phyloP scores from a whole-genome alignment of 2,329 filamentous ascomycete genomes.

The Trichophyton rubrum region DNA sequence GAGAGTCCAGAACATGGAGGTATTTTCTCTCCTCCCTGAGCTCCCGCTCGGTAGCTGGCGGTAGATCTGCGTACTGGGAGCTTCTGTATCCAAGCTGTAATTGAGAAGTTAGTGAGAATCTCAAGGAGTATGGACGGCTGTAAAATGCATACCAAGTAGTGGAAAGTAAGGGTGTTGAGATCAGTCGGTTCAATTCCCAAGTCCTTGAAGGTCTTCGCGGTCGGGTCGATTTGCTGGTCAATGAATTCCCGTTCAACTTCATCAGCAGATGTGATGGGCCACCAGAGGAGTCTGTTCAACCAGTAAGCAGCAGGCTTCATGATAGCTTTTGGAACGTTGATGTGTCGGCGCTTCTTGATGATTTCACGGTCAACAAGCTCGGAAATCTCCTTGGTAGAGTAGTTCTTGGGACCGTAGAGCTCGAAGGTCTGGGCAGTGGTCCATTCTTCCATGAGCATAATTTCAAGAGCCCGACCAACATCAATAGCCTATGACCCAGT shows the following conservation, averaged over 20 bases:
- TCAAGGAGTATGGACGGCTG: not conserved
- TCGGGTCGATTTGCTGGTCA: conserved; percentile 80
- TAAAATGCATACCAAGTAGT: conserved; percentile 64
- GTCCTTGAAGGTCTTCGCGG: conserved; percentile 91
- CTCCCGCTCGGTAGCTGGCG: conserved; percentile 88
- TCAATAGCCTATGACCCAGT: conserved; percentile 57
- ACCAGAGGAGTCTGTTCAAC: conserved; percentile 79
- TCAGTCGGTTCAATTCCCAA: conserved; percentile 82
- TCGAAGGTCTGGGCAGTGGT: conserved; percentile 88
- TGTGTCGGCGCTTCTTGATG: conserved; percentile 72
- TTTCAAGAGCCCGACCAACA: conserved; percentile 75
- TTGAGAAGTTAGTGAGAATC: conserved; percentile 11
- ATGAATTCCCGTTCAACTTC: conserved; percentile 86
- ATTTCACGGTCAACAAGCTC: conserved; percentile 86
- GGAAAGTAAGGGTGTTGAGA: conserved; percentile 74
- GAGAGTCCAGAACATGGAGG: conserved; percentile 80
- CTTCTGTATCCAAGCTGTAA: conserved; percentile 77
- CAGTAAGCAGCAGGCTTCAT: conserved; percentile 62
- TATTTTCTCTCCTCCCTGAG: conserved; percentile 93
- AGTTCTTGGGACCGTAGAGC: conserved; percentile 85
- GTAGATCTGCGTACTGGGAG: conserved; percentile 79
- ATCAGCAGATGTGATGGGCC: conserved; percentile 69
- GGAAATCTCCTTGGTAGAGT: conserved; percentile 77
- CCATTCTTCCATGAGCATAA: conserved; percentile 79
- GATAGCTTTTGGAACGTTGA: conserved; percentile 76